phyloP scores from a whole-genome alignment of 768 basidiomycete genomes.

The Tylopilus intermedius region DNA sequence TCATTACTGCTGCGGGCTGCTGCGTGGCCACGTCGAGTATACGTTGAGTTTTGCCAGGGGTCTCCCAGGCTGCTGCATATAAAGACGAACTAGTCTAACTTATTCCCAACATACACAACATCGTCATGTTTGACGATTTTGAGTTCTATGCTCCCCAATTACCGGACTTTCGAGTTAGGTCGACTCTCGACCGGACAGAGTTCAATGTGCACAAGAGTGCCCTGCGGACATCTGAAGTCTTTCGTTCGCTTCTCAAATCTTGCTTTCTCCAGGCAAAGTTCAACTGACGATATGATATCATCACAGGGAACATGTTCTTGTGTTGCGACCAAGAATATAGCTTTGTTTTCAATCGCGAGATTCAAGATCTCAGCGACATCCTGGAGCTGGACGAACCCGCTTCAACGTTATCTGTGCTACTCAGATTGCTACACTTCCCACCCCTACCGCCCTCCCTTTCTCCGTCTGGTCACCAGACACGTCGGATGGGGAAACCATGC shows the following conservation, averaged over 20 bases:
- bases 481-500: constrained; percentile 30
- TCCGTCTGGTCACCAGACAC: constrained; percentile 23
- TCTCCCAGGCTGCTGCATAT: constrained; percentile 1
- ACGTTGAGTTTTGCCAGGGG: constrained; percentile 3
- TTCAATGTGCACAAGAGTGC: constrained; percentile 49
- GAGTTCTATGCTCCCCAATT: constrained; percentile 40
- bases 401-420: constrained; percentile 43
- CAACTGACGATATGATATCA: constrained; percentile 9
- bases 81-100: constrained; percentile 4
- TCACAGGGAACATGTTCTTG: constrained; percentile 62
- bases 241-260: constrained; percentile 41
- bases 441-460: constrained; percentile 41
- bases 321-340: constrained; percentile 41
- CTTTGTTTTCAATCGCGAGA: constrained; percentile 8
- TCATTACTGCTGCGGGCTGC: constrained; percentile 8
- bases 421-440: constrained; percentile 54
- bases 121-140: constrained; percentile 12
- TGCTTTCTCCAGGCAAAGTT: neutral
- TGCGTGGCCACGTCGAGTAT: constrained; percentile 20
- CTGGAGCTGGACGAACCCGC: constrained; percentile 56
- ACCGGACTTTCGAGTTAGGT: constrained; percentile 54
- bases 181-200: constrained; percentile 44
- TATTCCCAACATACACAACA: neutral
- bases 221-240: constrained; percentile 55
- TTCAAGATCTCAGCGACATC: constrained; percentile 26